Conservation (phyloP, 1,284 basidiomycete species). For the Moesziomyces globuligerus region DNA sequence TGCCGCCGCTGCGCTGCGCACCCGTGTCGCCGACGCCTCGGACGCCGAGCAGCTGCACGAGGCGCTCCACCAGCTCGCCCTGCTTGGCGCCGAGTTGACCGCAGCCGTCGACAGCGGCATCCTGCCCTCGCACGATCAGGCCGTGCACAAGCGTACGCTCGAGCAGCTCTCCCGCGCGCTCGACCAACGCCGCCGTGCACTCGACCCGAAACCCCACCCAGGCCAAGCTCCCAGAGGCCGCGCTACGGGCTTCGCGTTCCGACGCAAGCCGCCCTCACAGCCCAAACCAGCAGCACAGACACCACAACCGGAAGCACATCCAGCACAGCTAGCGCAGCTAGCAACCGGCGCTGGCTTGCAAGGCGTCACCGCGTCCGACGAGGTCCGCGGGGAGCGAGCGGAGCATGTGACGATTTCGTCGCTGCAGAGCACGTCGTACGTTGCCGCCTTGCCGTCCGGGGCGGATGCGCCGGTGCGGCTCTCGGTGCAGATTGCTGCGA, state of each 20-base stretch:
- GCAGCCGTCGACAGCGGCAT: conserved; percentile 27
- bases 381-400: not conserved
- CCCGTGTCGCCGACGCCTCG: conserved; percentile 1
- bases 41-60: conserved; percentile 11
- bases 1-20: conserved; percentile 6
- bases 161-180: conserved; percentile 9
- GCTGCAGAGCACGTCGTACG: conserved; percentile 7
- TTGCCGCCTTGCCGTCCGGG: too few relatives aligned
- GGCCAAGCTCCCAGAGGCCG: too few relatives aligned
- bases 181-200: not conserved
- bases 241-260: too few relatives aligned
- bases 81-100: conserved; percentile 21
- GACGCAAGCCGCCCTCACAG: too few relatives aligned
- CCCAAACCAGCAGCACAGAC: not conserved
- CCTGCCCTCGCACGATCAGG: conserved; percentile 42
- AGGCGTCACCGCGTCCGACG: too few relatives aligned
- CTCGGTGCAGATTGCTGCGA: conserved; percentile 16
- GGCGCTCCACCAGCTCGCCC: conserved; percentile 20
- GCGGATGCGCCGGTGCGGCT: not conserved
- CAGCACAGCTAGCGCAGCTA: too few relatives aligned
- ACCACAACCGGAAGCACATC: too few relatives aligned
- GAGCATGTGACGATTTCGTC: conserved; percentile 12
- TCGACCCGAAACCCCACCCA: too few relatives aligned
- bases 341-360: too few relatives aligned
- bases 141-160: conserved; percentile 22